Conservation (phyloP, 2,329 filamentous ascomycete species). For the Clonostachys sp. region DNA sequence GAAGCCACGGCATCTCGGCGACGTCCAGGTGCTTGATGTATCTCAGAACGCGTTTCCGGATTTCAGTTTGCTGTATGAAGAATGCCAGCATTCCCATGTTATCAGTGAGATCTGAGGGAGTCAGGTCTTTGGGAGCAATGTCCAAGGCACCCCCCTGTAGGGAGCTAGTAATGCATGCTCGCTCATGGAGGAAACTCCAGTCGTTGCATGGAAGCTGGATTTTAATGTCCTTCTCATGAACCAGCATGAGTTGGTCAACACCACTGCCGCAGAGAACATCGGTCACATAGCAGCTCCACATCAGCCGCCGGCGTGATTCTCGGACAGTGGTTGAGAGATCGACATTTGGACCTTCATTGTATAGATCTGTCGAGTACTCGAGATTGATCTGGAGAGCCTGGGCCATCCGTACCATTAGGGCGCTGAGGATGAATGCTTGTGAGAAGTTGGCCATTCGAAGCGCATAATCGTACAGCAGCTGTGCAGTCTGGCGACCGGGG, state of each 20-base stretch:
- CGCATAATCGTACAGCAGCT: constrained; percentile 10
- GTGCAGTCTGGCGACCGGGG: constrained; percentile 1
- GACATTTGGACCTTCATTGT: not conserved
- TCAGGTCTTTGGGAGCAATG: not conserved
- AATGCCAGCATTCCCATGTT: constrained; percentile 8
- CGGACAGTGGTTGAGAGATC: constrained; percentile 2
- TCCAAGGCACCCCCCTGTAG: not conserved
- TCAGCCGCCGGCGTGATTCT: constrained; percentile 9
- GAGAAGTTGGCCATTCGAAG: constrained; percentile 10
- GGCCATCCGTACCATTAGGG: constrained; percentile 7
- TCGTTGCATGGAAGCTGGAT: constrained; percentile 8
- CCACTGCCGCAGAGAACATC: constrained; percentile 9
- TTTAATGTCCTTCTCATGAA: constrained; percentile 8
- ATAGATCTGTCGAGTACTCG: constrained; percentile 7
- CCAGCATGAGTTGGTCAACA: constrained; percentile 9
- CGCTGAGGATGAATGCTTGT: constrained; percentile 10
- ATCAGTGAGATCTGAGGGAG: not conserved
- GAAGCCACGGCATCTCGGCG: constrained; percentile 7
- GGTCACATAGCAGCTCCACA: constrained; percentile 11
- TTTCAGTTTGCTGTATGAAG: constrained; percentile 7
- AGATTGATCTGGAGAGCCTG: constrained; percentile 11
- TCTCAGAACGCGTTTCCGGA: constrained; percentile 6
- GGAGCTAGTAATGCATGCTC: constrained; percentile 5
- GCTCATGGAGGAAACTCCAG: constrained; percentile 5
- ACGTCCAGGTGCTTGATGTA: constrained; percentile 8